phyloP scores from a whole-genome alignment of 2,329 filamentous ascomycete species.

The Penicillium polonicum region DNA sequence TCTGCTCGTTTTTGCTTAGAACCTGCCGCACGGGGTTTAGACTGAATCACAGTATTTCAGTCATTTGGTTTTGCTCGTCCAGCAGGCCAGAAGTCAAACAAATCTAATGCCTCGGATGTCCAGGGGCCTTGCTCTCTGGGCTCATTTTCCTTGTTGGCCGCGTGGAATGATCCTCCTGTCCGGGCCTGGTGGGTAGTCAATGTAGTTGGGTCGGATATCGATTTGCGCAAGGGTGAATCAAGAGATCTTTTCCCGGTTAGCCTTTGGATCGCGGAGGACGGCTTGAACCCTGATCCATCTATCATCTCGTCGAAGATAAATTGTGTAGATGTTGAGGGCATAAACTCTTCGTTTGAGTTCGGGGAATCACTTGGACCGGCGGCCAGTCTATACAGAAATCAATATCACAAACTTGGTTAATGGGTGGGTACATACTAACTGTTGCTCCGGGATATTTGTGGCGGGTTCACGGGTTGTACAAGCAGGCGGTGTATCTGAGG shows the following conservation, averaged over 20 bases:
- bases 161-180: constrained; percentile 21
- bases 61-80: constrained; percentile 36
- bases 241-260: constrained; percentile 7
- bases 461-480: neutral
- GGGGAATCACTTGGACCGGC: neutral
- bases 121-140: constrained; percentile 39
- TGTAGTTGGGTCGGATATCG: constrained; percentile 37
- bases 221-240: constrained; percentile 30
- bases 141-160: constrained; percentile 15
- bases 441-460: constrained; percentile 13
- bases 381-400: constrained; percentile 11
- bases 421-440: constrained; percentile 32
- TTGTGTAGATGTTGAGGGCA: constrained; percentile 31
- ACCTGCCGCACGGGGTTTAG: constrained; percentile 47
- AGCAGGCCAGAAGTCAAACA: constrained; percentile 46
- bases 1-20: constrained; percentile 21
- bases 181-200: constrained; percentile 20
- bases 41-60: constrained; percentile 28
- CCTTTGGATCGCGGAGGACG: constrained; percentile 1
- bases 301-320: constrained; percentile 30
- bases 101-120: constrained; percentile 43
- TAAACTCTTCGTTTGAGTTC: constrained; percentile 25
- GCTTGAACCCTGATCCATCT: constrained; percentile 6
- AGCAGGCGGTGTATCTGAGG: constrained; percentile 7
- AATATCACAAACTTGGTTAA: constrained; percentile 3